A percentile compares a stretch with the other conserved stretches of the same genome.
phyloP scores from a whole-genome alignment of 129 eudicot species.

The Flaveria bidentis region DNA sequence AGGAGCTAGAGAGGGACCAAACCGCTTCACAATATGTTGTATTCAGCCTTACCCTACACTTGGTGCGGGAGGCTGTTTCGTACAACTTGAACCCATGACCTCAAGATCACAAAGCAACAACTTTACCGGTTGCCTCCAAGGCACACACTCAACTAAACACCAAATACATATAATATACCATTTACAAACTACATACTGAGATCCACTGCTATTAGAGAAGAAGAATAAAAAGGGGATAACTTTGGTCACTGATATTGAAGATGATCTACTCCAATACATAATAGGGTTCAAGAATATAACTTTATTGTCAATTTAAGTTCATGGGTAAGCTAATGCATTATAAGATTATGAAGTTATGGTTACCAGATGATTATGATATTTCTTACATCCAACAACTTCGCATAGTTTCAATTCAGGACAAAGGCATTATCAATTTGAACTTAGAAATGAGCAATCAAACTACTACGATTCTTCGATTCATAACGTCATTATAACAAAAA shows the following conservation, averaged over 20 bases:
- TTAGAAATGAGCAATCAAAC: background rate
- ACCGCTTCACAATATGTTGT: too few species aligned
- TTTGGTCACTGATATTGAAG: background rate
- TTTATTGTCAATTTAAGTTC: background rate
- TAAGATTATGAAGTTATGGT: too few species aligned
- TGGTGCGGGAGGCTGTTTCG: too few species aligned
- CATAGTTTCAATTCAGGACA: conserved; percentile 1
- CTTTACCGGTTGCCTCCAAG: too few species aligned
- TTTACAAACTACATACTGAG: too few species aligned
- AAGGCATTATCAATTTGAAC: background rate
- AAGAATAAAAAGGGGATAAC: background rate
- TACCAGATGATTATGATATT: background rate
- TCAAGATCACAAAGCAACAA: too few species aligned
- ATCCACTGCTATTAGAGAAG: background rate
- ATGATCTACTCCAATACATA: background rate
- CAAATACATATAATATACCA: too few species aligned
- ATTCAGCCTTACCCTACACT: too few species aligned
- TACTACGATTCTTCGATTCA: background rate
- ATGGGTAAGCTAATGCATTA: background rate
- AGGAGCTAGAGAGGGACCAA: too few species aligned
- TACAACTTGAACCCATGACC: too few species aligned
- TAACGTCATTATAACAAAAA: background rate
- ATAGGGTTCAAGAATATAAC: background rate
- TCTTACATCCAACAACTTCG: background rate
- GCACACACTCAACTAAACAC: too few species aligned